Percentiles rank a stretch among this genome's conserved stretches.
Evolutionary conservation across 257 asterid species (phyloP).

Genomic region (Linaria vulgaris): DNA sequence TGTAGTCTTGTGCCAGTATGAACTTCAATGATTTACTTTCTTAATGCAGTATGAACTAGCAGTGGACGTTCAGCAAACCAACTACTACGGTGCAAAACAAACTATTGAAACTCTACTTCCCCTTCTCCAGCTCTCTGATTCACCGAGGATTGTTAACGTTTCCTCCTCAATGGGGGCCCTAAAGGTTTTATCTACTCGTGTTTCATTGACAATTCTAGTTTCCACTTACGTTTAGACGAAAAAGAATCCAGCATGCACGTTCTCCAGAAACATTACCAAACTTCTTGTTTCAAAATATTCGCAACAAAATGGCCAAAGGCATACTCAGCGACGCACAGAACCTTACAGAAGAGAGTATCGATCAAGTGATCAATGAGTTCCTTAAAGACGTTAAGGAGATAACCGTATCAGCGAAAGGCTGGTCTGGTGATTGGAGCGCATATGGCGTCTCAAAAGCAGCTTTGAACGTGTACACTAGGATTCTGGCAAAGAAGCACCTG

Average conservation of each 20-base stretch:
- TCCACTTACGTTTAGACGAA: not conserved
- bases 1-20: not conserved
- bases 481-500: constrained; percentile 41
- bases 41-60: constrained; percentile 39
- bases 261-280: no score
- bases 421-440: constrained; percentile 42
- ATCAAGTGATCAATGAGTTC: constrained; percentile 41
- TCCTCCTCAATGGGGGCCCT: constrained; percentile 46
- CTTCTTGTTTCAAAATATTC: constrained; percentile 30
- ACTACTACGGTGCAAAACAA: constrained; percentile 9
- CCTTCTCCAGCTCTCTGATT: constrained; percentile 49
- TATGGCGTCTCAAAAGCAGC: constrained; percentile 50
- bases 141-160: constrained; percentile 61
- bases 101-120: constrained; percentile 39
- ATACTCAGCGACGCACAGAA: constrained; percentile 31
- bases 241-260: no score
- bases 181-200: constrained; percentile 23
- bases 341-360: constrained; percentile 49
- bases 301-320: constrained; percentile 40
- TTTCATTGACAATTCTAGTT: not conserved
- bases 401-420: constrained; percentile 38
- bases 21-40: constrained; percentile 9
- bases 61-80: constrained; percentile 38
- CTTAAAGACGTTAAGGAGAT: constrained; percentile 46
- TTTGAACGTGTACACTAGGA: constrained; percentile 53